Conservation (phyloP, 2,329 filamentous ascomycete species). For the Geosmithia putterillii region DNA sequence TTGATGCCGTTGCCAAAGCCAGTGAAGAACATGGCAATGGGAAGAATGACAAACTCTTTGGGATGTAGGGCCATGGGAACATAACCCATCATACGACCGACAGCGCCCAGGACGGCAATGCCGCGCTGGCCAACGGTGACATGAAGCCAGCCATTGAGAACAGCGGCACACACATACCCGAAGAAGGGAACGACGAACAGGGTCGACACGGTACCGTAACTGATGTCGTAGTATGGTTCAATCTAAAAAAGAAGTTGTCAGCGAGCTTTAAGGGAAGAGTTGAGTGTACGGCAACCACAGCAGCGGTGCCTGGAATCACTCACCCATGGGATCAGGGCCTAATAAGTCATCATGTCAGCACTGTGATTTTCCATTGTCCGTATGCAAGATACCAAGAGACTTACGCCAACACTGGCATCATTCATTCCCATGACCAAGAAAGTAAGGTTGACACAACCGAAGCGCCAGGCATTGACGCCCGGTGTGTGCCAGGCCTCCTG, state of each 20-base stretch:
- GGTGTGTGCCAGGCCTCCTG: constrained; percentile 46
- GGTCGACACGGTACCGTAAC: constrained; percentile 51
- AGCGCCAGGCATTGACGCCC: constrained; percentile 43
- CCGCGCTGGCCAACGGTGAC: constrained; percentile 57
- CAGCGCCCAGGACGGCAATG: constrained; percentile 52
- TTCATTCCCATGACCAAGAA: constrained; percentile 58
- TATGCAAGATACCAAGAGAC: constrained; percentile 9
- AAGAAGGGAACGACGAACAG: constrained; percentile 55
- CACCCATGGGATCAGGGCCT: constrained; percentile 37
- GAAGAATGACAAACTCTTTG: constrained; percentile 12
- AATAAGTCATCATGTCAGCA: constrained; percentile 6
- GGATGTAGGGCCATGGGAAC: constrained; percentile 54
- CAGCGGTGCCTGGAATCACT: constrained; percentile 6
- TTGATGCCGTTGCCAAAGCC: constrained; percentile 58
- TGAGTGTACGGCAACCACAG: neutral
- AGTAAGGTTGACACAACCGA: constrained; percentile 44
- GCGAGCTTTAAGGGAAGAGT: neutral
- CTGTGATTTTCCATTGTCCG: neutral
- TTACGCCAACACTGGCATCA: constrained; percentile 52
- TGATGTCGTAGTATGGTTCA: constrained; percentile 48
- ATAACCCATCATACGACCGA: constrained; percentile 53
- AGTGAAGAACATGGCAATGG: constrained; percentile 33
- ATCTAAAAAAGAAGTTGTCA: constrained; percentile 24
- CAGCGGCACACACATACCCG: constrained; percentile 51
- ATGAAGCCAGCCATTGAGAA: constrained; percentile 54